Conservation (phyloP, 345 rosid genomes). For the Leavenworthia alabamica region DNA sequence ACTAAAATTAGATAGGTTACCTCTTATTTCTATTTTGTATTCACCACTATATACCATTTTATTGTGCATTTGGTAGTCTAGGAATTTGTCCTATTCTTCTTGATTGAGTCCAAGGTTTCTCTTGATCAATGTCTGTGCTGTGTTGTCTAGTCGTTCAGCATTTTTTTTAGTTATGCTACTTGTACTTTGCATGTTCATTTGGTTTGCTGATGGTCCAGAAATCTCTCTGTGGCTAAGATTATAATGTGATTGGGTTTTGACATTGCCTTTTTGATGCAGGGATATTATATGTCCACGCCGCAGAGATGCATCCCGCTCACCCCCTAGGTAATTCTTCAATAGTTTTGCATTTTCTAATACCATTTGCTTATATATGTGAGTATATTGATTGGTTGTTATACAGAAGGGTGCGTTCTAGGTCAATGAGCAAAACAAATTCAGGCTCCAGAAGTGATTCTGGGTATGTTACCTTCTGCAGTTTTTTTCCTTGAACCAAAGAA, state of each 20-base stretch:
- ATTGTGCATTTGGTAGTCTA: no score
- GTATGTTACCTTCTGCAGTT: slow-evolving; percentile 32
- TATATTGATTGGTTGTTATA: slow-evolving; percentile 26
- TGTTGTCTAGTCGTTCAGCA: not conserved
- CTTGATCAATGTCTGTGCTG: not conserved
- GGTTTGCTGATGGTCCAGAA: not conserved
- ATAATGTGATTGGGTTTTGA: not conserved
- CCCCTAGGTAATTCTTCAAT: slow-evolving; percentile 29
- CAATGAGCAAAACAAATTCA: slow-evolving; percentile 50
- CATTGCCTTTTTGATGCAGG: slow-evolving; percentile 23
- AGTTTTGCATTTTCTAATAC: not conserved
- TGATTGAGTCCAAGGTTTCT: not conserved
- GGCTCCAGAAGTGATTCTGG: slow-evolving; percentile 58
- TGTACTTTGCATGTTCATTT: not conserved
- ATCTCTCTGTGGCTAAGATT: not conserved
- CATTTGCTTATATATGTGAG: not conserved
- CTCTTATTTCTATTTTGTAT: not conserved
- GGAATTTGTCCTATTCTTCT: not conserved
- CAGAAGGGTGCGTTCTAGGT: slow-evolving; percentile 48
- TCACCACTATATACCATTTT: not conserved
- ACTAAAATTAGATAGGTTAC: not conserved
- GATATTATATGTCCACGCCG: slow-evolving; percentile 37
- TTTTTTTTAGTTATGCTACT: not conserved
- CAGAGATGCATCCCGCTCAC: slow-evolving; percentile 28
- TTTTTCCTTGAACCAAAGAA: not conserved